Evolutionary conservation across 2,329 filamentous ascomycete species (phyloP).

Genomic region (Endoconidiophora polonica): DNA sequence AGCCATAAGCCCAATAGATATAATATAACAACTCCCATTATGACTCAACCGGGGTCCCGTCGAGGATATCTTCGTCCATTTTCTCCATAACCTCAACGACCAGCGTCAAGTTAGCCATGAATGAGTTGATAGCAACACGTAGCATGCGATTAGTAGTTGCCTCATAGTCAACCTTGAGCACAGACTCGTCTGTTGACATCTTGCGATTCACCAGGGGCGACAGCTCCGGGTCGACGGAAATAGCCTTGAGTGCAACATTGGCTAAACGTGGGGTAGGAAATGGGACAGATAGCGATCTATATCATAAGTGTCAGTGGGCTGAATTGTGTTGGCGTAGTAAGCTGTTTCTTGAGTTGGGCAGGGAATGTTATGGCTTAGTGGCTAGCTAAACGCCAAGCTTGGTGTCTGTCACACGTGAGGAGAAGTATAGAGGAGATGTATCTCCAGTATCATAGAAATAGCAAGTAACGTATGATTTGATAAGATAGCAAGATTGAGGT

Average conservation of each 20-base stretch:
- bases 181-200: constrained; percentile 38
- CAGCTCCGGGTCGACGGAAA: constrained; percentile 77
- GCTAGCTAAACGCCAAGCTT: too few species aligned
- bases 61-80: constrained; percentile 69
- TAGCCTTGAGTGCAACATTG: constrained; percentile 52
- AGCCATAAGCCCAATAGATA: too few species aligned
- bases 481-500: too few species aligned
- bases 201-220: constrained; percentile 64
- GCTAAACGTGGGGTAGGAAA: constrained; percentile 70
- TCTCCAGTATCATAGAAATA: not conserved
- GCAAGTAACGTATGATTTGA: too few species aligned
- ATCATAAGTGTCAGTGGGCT: constrained; percentile 14
- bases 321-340: constrained; percentile 8
- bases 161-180: constrained; percentile 60
- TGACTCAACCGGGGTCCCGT: constrained; percentile 5
- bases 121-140: constrained; percentile 86
- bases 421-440: not conserved
- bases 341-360: not conserved
- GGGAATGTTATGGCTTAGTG: not conserved
- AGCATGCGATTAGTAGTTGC: constrained; percentile 95
- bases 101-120: constrained; percentile 77
- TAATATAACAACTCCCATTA: too few species aligned
- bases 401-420: not conserved
- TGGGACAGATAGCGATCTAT: constrained; percentile 58
- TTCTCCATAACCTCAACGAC: constrained; percentile 83